Conservation (phyloP, 441 rosid genomes). For the Populus hybrid region DNA sequence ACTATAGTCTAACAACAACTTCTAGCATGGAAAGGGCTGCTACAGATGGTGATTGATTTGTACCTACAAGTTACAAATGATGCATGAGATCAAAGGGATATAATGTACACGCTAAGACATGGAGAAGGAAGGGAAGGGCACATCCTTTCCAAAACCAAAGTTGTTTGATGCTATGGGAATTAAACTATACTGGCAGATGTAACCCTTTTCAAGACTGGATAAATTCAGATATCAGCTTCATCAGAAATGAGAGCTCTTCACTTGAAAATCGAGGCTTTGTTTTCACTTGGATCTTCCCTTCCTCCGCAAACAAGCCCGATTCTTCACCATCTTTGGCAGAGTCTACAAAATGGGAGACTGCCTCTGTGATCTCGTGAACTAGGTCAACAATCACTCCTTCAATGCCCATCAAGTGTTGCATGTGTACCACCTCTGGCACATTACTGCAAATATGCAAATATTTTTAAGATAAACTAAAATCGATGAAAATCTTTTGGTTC, state of each 20-base stretch:
- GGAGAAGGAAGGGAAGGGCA: background rate
- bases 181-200: constrained; percentile 13
- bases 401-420: constrained; percentile 77
- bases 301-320: constrained; percentile 18
- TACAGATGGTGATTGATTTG: no score
- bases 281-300: constrained; percentile 17
- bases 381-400: constrained; percentile 88
- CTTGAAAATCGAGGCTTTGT: constrained; percentile 32
- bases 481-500: background rate
- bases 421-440: constrained; percentile 63
- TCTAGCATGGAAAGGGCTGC: background rate
- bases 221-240: constrained; percentile 41
- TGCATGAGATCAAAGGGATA: no score
- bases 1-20: background rate
- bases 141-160: background rate
- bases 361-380: constrained; percentile 64
- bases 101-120: background rate
- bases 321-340: constrained; percentile 23
- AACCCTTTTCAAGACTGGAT: constrained; percentile 13
- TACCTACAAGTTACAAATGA: no score
- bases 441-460: constrained; percentile 40
- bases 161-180: no score
- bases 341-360: constrained; percentile 26
- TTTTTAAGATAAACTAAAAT: background rate
- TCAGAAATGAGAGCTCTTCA: constrained; percentile 37